A percentile compares a stretch with the other conserved stretches of the same genome.
Conservation (phyloP, 345 rosid genomes). For the Streptanthus diversifolius region DNA sequence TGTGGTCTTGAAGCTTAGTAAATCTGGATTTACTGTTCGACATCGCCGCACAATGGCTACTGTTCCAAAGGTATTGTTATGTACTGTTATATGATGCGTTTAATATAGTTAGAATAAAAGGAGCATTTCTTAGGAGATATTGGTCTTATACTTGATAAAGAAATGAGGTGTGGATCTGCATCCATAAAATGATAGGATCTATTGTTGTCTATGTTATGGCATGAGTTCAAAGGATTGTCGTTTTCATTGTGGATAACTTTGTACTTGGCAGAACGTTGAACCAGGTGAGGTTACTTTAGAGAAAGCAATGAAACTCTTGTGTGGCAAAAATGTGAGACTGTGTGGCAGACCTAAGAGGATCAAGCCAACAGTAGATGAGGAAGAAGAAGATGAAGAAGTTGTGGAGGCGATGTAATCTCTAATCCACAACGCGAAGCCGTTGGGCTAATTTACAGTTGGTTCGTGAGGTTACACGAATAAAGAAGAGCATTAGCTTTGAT, state of each 20-base stretch:
- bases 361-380: slow-evolving; percentile 37
- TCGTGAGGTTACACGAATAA: slow-evolving; percentile 3
- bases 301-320: slow-evolving; percentile 68
- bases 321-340: slow-evolving; percentile 52
- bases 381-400: slow-evolving; percentile 26
- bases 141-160: background rate
- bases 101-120: slow-evolving; percentile 13
- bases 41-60: slow-evolving; percentile 75
- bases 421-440: background rate
- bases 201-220: background rate
- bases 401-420: slow-evolving; percentile 21
- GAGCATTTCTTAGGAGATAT: background rate
- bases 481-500: slow-evolving; percentile 15
- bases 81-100: background rate
- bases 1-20: slow-evolving; percentile 60
- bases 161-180: slow-evolving; percentile 19
- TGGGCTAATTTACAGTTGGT: slow-evolving; percentile 3
- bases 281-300: slow-evolving; percentile 62
- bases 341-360: slow-evolving; percentile 68
- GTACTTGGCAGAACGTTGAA: slow-evolving; percentile 54
- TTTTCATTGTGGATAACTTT: slow-evolving; percentile 5
- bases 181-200: background rate
- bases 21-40: slow-evolving; percentile 58
- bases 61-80: slow-evolving; percentile 72
- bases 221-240: slow-evolving; percentile 7